Evolutionary conservation across 164 flowering plant genomes (phyloP).

Genomic region (Brasenia schreberi): DNA sequence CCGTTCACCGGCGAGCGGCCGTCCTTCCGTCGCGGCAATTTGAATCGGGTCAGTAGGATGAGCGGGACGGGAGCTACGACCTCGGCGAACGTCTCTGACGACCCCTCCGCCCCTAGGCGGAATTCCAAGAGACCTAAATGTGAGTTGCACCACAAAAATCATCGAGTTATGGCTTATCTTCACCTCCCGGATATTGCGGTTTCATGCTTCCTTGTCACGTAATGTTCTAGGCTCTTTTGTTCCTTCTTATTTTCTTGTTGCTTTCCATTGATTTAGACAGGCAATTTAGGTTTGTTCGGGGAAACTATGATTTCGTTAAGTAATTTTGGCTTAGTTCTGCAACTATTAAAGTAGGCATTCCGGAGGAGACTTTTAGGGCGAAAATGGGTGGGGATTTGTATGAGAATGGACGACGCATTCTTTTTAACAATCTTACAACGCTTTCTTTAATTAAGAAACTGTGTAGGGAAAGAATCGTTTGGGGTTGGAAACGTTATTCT

Average conservation of each 20-base stretch:
- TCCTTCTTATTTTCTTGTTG: neutral
- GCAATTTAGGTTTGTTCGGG: neutral
- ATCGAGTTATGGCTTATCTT: neutral
- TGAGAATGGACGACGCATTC: neutral
- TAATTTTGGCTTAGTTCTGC: too few relatives aligned
- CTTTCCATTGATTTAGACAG: neutral
- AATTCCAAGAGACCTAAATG: constrained; percentile 1
- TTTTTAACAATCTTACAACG: too few relatives aligned
- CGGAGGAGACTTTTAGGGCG: neutral
- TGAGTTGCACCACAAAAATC: neutral
- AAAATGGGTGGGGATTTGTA: neutral
- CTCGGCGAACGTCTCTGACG: neutral
- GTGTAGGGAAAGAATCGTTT: too few relatives aligned
- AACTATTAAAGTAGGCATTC: neutral
- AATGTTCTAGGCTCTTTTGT: neutral
- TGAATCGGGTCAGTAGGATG: neutral
- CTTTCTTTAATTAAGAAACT: too few relatives aligned
- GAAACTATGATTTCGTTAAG: neutral
- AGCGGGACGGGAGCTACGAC: neutral
- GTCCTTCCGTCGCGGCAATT: neutral
- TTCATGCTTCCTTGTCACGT: neutral
- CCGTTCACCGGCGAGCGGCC: neutral
- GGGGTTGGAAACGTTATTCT: too few relatives aligned
- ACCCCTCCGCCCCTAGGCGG: neutral
- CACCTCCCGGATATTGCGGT: neutral